These are phyloP conservation scores for Pachyrhizus erosus DNA, from an alignment of 306 rosid genomes.

Conservation along the genomic window DNA sequence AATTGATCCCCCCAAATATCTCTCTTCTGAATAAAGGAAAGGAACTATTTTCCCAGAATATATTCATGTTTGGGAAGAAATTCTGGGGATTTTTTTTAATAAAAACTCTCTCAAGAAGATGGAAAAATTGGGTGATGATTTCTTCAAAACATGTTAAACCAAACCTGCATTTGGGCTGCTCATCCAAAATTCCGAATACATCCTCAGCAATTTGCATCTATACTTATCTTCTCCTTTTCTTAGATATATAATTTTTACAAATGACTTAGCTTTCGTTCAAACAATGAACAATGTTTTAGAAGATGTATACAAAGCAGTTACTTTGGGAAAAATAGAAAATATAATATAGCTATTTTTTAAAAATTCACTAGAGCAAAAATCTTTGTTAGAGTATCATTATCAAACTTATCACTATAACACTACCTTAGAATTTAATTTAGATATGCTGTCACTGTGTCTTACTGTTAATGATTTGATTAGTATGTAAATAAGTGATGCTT, in stretches of 20 bases:
- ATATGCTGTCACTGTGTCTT: neutral
- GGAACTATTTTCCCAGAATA: neutral
- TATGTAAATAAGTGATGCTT: neutral
- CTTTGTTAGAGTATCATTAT: neutral
- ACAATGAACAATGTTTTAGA: conserved; percentile 12
- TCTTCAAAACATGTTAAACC: neutral
- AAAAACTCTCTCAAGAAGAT: neutral
- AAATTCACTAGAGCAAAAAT: neutral
- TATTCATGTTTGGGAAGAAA: neutral
- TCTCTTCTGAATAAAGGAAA: neutral
- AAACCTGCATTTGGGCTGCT: neutral
- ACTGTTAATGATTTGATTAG: conserved; percentile 1
- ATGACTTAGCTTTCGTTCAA: neutral
- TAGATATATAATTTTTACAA: neutral
- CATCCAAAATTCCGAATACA: neutral
- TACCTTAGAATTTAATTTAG: neutral
- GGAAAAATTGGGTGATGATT: neutral
- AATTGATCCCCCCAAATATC: neutral
- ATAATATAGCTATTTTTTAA: neutral
- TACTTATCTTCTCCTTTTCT: neutral
- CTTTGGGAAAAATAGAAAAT: neutral
- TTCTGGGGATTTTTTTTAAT: neutral
- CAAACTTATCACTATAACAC: neutral
- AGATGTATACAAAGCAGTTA: neutral
- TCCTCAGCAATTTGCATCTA: neutral